These are phyloP conservation scores for Nitzschia sp. DNA, from an alignment of 108 stramenopile species.

Conservation along the genomic window DNA sequence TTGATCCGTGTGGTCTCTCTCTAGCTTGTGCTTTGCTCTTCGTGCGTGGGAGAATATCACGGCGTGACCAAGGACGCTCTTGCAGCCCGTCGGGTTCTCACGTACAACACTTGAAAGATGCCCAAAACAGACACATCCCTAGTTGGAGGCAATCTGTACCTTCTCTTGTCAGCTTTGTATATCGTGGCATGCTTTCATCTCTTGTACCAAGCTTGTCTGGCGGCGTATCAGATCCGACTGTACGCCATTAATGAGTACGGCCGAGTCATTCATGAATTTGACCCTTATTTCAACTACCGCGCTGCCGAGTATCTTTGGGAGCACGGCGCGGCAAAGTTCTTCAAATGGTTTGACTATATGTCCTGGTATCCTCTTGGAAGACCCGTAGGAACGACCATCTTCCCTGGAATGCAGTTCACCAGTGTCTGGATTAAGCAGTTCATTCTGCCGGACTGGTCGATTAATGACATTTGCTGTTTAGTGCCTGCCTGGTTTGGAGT, in stretches of 20 bases:
- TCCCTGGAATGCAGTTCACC: slow-evolving; percentile 97
- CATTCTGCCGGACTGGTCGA: slow-evolving; percentile 64
- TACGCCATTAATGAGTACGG: slow-evolving; percentile 87
- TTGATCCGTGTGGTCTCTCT: background rate
- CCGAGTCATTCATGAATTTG: slow-evolving; percentile 83
- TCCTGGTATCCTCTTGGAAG: slow-evolving; percentile 96
- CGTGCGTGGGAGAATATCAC: too few relatives aligned
- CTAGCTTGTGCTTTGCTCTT: background rate
- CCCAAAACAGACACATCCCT: slow-evolving; percentile 14
- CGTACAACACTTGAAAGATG: too few relatives aligned
- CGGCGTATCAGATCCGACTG: slow-evolving; percentile 79
- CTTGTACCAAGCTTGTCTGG: slow-evolving; percentile 29
- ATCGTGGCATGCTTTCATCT: slow-evolving; percentile 30
- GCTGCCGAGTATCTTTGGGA: slow-evolving; percentile 79
- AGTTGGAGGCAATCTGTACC: slow-evolving; percentile 1
- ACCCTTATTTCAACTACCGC: slow-evolving; percentile 93
- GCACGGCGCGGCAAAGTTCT: slow-evolving; percentile 67
- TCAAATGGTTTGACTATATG: slow-evolving; percentile 89
- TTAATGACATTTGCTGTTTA: slow-evolving; percentile 93
- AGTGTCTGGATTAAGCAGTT: slow-evolving; percentile 83
- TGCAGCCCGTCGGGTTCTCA: too few relatives aligned
- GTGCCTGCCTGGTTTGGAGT: slow-evolving; percentile 93
- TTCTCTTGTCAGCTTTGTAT: slow-evolving; percentile 26
- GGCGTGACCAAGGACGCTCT: too few relatives aligned
- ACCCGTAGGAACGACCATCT: slow-evolving; percentile 98